phyloP scores from a whole-genome alignment of 2,329 filamentous ascomycete species.

The Tolypocladium tropicale region DNA sequence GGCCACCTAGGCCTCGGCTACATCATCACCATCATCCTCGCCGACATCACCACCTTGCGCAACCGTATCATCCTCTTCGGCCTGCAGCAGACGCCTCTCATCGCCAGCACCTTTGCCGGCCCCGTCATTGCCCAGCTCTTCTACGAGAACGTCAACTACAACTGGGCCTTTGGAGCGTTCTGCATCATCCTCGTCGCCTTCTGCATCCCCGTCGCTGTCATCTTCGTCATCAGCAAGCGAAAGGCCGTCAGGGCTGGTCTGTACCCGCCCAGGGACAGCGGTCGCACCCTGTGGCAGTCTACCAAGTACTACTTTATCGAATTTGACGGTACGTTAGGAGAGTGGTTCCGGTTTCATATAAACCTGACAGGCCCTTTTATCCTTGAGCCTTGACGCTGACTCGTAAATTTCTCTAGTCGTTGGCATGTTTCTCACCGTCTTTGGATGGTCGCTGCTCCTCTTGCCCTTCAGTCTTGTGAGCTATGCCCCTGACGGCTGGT shows the following conservation, averaged over 20 bases:
- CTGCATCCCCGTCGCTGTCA: slow-evolving; percentile 21
- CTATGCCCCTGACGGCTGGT: slow-evolving; percentile 26
- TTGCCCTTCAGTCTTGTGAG: slow-evolving; percentile 36
- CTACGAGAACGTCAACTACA: slow-evolving; percentile 26
- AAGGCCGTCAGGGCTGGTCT: slow-evolving; percentile 41
- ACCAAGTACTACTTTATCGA: slow-evolving; percentile 43
- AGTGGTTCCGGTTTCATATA: too few species aligned
- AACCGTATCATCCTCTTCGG: slow-evolving; percentile 33
- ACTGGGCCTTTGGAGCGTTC: slow-evolving; percentile 50
- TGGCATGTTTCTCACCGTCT: slow-evolving; percentile 41
- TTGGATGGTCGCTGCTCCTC: slow-evolving; percentile 40
- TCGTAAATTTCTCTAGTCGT: slow-evolving; percentile 19
- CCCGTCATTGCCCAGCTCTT: slow-evolving; percentile 29
- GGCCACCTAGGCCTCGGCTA: slow-evolving; percentile 35
- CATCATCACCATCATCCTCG: slow-evolving; percentile 29
- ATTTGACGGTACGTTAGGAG: slow-evolving; percentile 42
- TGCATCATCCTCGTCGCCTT: slow-evolving; percentile 48
- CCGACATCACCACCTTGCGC: slow-evolving; percentile 30
- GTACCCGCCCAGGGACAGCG: slow-evolving; percentile 29
- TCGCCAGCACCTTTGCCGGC: slow-evolving; percentile 34
- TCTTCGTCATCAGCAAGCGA: slow-evolving; percentile 25
- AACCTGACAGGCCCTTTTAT: too few species aligned
- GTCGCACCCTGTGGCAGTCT: slow-evolving; percentile 35
- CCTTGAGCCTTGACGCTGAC: not conserved
- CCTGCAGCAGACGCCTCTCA: slow-evolving; percentile 31